Conservation (phyloP, 2,329 filamentous ascomycete species). For the Fusarium liriodendri region DNA sequence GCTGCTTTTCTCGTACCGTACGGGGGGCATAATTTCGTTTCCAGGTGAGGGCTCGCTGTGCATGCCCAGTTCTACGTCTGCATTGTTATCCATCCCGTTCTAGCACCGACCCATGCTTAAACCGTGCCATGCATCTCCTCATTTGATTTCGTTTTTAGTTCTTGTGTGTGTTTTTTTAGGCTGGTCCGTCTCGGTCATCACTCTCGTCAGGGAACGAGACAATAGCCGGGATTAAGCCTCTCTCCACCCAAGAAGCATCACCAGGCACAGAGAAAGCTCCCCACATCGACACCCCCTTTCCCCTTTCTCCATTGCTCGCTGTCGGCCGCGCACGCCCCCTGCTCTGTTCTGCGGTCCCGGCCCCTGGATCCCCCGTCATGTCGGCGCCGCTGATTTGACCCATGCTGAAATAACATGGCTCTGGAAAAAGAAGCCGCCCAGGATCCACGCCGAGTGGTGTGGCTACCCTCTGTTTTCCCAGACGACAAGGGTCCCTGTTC, state of each 20-base stretch:
- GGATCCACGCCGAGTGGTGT: constrained; percentile 29
- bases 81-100: constrained; percentile 20
- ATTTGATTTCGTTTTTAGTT: constrained; percentile 25
- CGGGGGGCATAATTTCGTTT: constrained; percentile 16
- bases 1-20: constrained; percentile 1
- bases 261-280: constrained; percentile 18
- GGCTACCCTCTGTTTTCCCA: constrained; percentile 15
- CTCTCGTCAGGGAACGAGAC: constrained; percentile 36
- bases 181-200: constrained; percentile 30
- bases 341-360: not conserved
- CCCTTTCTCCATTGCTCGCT: not conserved
- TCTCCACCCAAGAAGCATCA: constrained; percentile 25
- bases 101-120: constrained; percentile 2
- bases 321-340: constrained; percentile 12
- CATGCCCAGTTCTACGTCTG: not conserved
- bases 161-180: not conserved
- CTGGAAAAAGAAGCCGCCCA: constrained; percentile 9
- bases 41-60: not conserved
- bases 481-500: constrained; percentile 9
- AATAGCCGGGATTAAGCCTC: constrained; percentile 14
- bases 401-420: constrained; percentile 25
- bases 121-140: not conserved
- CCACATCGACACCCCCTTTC: constrained; percentile 29
- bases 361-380: constrained; percentile 15
- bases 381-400: constrained; percentile 32